Conservation (phyloP, 345 rosid genomes). For the Eutrema heterophyllum region DNA sequence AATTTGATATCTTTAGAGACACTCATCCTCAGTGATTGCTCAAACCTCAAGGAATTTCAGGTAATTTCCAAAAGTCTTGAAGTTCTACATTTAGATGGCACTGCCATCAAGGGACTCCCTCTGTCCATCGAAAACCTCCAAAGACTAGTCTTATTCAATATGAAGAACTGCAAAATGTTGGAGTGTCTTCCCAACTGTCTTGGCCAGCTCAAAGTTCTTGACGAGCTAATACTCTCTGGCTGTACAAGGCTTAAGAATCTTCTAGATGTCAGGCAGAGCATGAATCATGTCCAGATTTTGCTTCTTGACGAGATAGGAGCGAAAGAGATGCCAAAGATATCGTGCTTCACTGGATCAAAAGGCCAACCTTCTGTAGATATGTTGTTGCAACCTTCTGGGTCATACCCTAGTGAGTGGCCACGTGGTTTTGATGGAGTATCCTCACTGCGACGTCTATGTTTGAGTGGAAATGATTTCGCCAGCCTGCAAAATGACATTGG, state of each 20-base stretch:
- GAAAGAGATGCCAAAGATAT: background rate
- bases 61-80: background rate
- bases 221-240: background rate
- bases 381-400: background rate
- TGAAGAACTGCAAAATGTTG: background rate
- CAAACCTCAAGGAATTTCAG: background rate
- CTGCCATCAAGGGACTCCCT: conserved; percentile 8
- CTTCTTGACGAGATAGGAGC: too few relatives aligned
- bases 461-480: background rate
- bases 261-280: background rate
- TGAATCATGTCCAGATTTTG: background rate
- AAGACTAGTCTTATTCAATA: background rate
- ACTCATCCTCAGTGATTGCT: background rate
- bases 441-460: background rate
- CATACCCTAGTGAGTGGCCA: background rate
- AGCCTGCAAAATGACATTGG: background rate
- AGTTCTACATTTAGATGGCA: background rate
- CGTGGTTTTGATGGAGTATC: background rate
- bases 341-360: background rate
- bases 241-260: background rate
- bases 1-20: background rate
- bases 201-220: background rate
- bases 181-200: background rate
- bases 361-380: background rate
- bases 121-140: background rate